Evolutionary conservation across 2,329 filamentous ascomycete genomes (phyloP).

Genomic region (Plenodomus tracheiphilus): DNA sequence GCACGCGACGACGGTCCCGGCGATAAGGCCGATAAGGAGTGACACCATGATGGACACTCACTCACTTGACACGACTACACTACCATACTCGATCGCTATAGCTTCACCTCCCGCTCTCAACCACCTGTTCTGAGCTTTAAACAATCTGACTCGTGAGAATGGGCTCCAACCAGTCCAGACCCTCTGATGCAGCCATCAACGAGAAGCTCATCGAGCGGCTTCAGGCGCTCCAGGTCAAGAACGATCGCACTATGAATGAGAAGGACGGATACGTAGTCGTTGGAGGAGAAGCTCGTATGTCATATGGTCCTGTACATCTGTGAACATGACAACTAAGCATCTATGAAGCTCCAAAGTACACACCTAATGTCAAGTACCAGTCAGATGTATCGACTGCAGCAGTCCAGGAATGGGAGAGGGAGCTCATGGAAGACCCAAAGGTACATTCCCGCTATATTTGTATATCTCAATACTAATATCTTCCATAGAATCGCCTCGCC

Average conservation of each 20-base stretch:
- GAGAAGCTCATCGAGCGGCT: conserved; percentile 48
- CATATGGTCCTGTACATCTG: neutral
- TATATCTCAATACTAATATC: neutral
- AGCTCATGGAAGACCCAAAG: conserved; percentile 67
- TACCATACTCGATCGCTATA: neutral
- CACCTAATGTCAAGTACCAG: conserved; percentile 29
- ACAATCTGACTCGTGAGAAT: conserved; percentile 17
- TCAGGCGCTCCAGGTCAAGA: conserved; percentile 51
- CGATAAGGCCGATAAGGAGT: conserved; percentile 23
- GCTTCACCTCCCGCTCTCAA: too few species aligned
- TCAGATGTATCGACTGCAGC: conserved; percentile 55
- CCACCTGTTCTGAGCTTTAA: neutral
- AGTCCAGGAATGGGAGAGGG: conserved; percentile 63
- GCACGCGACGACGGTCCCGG: conserved; percentile 12
- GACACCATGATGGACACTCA: conserved; percentile 16
- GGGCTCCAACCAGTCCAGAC: conserved; percentile 41
- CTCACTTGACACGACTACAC: neutral
- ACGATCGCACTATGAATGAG: conserved; percentile 46
- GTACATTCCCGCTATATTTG: conserved; percentile 43
- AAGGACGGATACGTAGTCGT: conserved; percentile 61
- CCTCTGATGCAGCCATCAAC: conserved; percentile 40
- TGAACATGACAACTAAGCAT: conserved; percentile 1
- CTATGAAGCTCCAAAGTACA: conserved; percentile 28
- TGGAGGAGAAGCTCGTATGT: conserved; percentile 49
- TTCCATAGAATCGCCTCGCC: conserved; percentile 67